Evolutionary conservation across 2,329 filamentous ascomycete species (phyloP).

Genomic region (Orbilia oligospora): DNA sequence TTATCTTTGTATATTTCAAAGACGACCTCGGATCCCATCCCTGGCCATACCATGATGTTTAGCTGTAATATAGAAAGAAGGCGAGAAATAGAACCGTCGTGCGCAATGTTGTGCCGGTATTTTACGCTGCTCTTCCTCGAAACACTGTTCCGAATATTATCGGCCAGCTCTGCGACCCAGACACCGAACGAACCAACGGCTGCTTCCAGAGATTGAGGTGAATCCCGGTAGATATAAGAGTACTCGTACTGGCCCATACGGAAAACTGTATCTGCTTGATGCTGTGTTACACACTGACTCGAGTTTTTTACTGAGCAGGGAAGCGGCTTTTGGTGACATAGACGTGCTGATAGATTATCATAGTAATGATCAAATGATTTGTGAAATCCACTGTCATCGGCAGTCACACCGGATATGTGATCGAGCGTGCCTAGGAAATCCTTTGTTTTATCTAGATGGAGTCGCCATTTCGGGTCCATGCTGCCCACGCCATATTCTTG

Average conservation of each 20-base stretch:
- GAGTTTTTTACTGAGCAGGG: constrained; percentile 75
- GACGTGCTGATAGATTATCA: constrained; percentile 83
- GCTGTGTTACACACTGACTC: constrained; percentile 74
- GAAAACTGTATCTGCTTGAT: constrained; percentile 78
- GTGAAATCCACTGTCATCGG: constrained; percentile 76
- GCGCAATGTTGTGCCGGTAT: constrained; percentile 84
- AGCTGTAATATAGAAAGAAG: constrained; percentile 80
- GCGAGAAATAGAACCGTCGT: constrained; percentile 80
- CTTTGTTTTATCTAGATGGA: constrained; percentile 74
- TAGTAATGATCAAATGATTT: constrained; percentile 84
- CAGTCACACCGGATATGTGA: constrained; percentile 76
- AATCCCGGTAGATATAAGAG: constrained; percentile 81
- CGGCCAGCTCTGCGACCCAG: constrained; percentile 79
- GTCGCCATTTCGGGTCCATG: constrained; percentile 72
- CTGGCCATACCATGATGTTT: constrained; percentile 85
- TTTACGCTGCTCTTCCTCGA: constrained; percentile 68
- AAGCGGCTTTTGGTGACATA: constrained; percentile 80
- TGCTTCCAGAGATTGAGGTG: constrained; percentile 74
- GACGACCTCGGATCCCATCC: constrained; percentile 83
- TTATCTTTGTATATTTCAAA: constrained; percentile 77
- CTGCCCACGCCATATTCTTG: constrained; percentile 69
- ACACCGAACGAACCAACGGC: constrained; percentile 77
- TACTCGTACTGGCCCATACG: constrained; percentile 86
- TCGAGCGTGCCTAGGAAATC: constrained; percentile 76
- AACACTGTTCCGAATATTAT: constrained; percentile 74